Conservation (phyloP, 2,329 filamentous ascomycete species). For the Xylaria sp. region DNA sequence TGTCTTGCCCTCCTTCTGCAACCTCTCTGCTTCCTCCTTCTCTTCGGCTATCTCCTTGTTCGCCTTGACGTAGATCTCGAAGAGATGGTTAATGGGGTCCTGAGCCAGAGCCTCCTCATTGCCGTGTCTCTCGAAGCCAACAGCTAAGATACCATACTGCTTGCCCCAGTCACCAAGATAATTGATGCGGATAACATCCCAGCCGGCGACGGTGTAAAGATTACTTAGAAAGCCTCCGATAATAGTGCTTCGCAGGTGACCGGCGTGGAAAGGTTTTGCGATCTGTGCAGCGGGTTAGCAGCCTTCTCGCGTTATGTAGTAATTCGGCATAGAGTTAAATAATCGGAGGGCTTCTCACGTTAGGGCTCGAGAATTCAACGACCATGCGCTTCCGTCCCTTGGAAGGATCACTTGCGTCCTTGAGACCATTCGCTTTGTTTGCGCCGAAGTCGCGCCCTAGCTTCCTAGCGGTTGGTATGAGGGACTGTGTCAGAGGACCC, state of each 20-base stretch:
- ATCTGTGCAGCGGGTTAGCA: conserved; percentile 21
- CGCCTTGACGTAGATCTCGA: conserved; percentile 74
- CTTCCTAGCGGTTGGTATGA: conserved; percentile 72
- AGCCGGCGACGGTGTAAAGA: conserved; percentile 70
- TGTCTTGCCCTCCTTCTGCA: conserved; percentile 53
- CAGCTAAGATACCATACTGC: conserved; percentile 69
- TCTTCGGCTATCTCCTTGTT: conserved; percentile 67
- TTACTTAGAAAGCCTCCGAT: conserved; percentile 76
- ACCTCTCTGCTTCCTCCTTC: conserved; percentile 61
- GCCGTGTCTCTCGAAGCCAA: conserved; percentile 68
- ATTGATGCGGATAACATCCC: conserved; percentile 74
- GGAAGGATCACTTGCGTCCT: conserved; percentile 51
- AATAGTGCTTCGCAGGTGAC: conserved; percentile 77
- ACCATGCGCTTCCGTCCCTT: conserved; percentile 58
- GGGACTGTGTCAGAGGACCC: conserved; percentile 65
- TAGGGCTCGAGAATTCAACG: conserved; percentile 76
- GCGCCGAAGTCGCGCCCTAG: conserved; percentile 67
- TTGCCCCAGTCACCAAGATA: conserved; percentile 83
- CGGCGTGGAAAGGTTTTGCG: conserved; percentile 76
- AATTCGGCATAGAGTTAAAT: conserved; percentile 49
- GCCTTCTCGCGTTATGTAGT: neutral
- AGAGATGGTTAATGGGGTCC: conserved; percentile 75
- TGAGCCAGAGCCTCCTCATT: conserved; percentile 65
- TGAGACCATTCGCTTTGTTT: conserved; percentile 64
- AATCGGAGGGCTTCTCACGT: conserved; percentile 64